Conservation (phyloP, 176 grass and related monocot species). For the Stipa capillata region DNA sequence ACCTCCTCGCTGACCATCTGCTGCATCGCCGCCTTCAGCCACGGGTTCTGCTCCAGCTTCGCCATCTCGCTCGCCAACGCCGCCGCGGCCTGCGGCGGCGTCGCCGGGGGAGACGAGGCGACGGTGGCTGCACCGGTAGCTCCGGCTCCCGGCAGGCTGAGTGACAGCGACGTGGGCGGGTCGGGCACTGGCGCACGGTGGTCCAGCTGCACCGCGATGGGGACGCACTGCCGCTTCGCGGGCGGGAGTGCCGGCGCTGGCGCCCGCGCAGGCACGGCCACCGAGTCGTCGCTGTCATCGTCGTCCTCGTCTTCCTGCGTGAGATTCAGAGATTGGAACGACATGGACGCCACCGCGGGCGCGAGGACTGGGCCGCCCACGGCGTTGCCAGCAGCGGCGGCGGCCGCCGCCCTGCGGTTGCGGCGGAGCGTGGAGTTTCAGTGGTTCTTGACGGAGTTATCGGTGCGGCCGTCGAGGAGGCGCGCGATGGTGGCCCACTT, state of each 20-base stretch:
- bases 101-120: neutral
- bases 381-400: neutral
- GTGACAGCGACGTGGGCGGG: slow-evolving; percentile 53
- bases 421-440: slow-evolving; percentile 86
- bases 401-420: slow-evolving; percentile 12
- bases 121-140: neutral
- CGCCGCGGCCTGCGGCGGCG: neutral
- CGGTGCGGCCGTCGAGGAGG: slow-evolving; percentile 67
- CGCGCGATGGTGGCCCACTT: slow-evolving; percentile 90
- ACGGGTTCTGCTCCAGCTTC: slow-evolving; percentile 17
- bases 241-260: neutral
- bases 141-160: slow-evolving; percentile 38
- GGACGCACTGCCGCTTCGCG: slow-evolving; percentile 14
- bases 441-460: slow-evolving; percentile 98
- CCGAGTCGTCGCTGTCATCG: slow-evolving; percentile 24
- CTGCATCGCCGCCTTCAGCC: slow-evolving; percentile 22
- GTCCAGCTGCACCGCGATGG: neutral
- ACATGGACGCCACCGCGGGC: neutral
- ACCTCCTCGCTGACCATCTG: slow-evolving; percentile 77
- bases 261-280: neutral
- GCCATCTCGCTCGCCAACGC: slow-evolving; percentile 9
- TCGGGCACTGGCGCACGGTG: neutral
- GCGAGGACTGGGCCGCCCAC: neutral
- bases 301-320: neutral
- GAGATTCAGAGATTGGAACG: neutral